Evolutionary conservation across 495 filamentous ascomycete species (phyloP).

Genomic region (Neurospora sp.): DNA sequence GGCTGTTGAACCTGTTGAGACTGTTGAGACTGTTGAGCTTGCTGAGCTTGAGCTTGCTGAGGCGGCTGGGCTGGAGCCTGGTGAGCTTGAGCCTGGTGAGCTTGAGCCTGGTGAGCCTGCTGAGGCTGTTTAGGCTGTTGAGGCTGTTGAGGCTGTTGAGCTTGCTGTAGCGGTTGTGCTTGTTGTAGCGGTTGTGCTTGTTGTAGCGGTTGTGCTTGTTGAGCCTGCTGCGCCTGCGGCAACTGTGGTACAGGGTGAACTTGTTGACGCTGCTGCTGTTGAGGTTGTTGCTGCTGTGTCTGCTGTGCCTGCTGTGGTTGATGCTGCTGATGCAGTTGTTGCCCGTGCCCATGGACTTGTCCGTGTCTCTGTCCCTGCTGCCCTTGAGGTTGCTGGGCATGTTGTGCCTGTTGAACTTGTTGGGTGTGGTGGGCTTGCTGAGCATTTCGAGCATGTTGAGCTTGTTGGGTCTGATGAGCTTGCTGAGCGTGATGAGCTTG

Average conservation of each 20-base stretch:
- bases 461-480: neutral
- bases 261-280: slow-evolving; percentile 8
- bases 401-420: slow-evolving; percentile 5
- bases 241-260: neutral
- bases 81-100: neutral
- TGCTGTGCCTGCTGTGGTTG: slow-evolving; percentile 8
- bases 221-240: neutral
- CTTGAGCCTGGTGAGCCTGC: neutral
- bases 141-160: neutral
- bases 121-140: neutral
- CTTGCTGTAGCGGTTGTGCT: neutral
- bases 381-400: slow-evolving; percentile 9
- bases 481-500: neutral
- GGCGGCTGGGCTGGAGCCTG: neutral
- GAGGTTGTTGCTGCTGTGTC: slow-evolving; percentile 12
- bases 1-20: neutral
- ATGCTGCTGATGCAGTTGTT: slow-evolving; percentile 5
- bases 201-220: neutral
- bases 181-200: neutral
- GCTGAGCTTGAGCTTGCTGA: neutral
- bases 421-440: slow-evolving; percentile 1
- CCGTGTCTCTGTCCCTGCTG: slow-evolving; percentile 12
- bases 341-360: neutral
- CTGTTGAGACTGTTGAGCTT: neutral
- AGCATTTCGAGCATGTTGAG: neutral